Percentiles rank a stretch among this genome's conserved stretches.
These are phyloP conservation scores for Vachellia collinsii DNA, from an alignment of 306 rosid species.

Conservation along the genomic window DNA sequence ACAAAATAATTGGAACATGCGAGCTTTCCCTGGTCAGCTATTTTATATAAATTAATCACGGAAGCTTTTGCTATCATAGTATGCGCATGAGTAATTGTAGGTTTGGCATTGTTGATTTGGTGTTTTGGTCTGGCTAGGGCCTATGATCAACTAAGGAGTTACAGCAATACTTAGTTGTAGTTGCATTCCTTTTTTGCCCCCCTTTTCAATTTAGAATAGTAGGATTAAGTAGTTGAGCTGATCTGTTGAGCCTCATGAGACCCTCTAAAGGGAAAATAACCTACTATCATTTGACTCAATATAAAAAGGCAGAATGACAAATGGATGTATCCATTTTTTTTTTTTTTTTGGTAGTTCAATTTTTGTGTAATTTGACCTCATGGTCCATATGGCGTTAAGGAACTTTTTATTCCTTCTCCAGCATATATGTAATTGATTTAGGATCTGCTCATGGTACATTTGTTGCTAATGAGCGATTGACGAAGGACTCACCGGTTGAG, in stretches of 20 bases:
- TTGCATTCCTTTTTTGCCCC: not conserved
- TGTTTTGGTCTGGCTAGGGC: conserved; percentile 3
- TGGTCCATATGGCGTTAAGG: conserved; percentile 28
- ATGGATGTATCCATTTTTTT: conserved; percentile 7
- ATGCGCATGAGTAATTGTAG: not conserved
- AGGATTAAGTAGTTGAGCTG: conserved; percentile 22
- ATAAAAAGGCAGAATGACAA: not conserved
- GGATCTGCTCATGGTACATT: conserved; percentile 99
- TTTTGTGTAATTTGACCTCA: conserved; percentile 8
- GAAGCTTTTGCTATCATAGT: not conserved
- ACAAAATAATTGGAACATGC: not conserved
- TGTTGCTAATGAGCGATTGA: conserved; percentile 95
- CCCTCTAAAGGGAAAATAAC: conserved; percentile 23
- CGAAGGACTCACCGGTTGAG: conserved; percentile 91
- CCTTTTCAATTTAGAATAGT: not conserved
- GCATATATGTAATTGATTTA: conserved; percentile 91
- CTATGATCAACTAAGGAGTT: conserved; percentile 7
- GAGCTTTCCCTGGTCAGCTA: not conserved
- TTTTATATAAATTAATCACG: not conserved
- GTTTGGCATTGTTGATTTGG: not conserved
- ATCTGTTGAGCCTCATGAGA: conserved; percentile 15
- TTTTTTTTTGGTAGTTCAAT: conserved; percentile 5
- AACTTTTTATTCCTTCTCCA: conserved; percentile 45
- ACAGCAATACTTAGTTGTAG: not conserved
- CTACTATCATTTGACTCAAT: not conserved